Evolutionary conservation across 129 eudicot genomes (phyloP), one percentile per base, ranked within the genome.

Genomic region (Glebionis coronaria): DNA sequence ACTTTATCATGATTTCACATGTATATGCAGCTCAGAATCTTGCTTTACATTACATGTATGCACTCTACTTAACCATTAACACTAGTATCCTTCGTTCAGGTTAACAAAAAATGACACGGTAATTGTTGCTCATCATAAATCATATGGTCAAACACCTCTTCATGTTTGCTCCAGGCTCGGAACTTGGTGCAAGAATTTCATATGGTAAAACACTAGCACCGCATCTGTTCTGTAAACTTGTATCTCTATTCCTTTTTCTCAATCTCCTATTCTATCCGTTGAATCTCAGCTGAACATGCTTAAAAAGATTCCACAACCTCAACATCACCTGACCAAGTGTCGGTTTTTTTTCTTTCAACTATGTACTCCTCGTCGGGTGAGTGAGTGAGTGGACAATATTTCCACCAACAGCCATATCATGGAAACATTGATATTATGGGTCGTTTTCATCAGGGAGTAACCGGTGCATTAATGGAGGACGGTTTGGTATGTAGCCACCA

Each of bases 401-500:
- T n/a, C n/a, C n/a, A n/a, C n/a, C n/a, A n/a, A n/a, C n/a, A n/a
- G n/a, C n/a, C n/a, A n/a, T 93, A 0, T 85, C 67, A 2, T 76
- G 23, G 77, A 93, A 93, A 21, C 97, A 16, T 80, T 73, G n/a
- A n/a, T n/a, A n/a, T n/a, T n/a, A n/a, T n/a, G n/a, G n/a, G n/a
- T n/a, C n/a, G n/a, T n/a, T n/a, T 67, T 81, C 88, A 19, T 86
- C 88, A 0, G 99, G 99, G 44, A 89, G 77, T 12, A 93, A 15
- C 11, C 99, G 84, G 2, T 95, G 88, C 86, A 83, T 84, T 12
- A 93, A 72, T 0, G 96, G 92, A 1, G 99, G 99, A 23, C 97
- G 79, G 88, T 88, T 89, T 0, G 99, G 99, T 12, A 93, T 80
- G 72, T 93, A 88, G 23, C 99, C 99, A 12, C 99, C 97, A 46